Conservation (phyloP, 2,329 filamentous ascomycete species). For the Capronia epimyces region DNA sequence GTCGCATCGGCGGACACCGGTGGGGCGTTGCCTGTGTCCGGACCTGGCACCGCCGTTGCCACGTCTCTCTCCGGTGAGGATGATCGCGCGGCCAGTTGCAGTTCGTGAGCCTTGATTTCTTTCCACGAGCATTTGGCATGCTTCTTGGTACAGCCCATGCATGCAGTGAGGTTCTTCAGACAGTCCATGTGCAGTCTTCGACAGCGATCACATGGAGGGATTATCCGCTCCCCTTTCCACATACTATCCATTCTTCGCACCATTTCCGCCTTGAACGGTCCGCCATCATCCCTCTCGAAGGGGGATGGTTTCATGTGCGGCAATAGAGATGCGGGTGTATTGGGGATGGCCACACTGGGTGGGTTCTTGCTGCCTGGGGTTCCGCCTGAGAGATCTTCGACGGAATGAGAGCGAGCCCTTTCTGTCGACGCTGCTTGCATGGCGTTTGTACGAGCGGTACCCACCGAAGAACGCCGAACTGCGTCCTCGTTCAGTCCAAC, state of each 20-base stretch:
- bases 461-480: conserved; percentile 21
- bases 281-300: conserved; percentile 52
- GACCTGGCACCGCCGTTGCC: conserved; percentile 14
- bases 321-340: conserved; percentile 49
- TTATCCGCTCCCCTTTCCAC: conserved; percentile 65
- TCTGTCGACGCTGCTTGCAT: conserved; percentile 11
- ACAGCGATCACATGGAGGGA: conserved; percentile 81
- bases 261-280: conserved; percentile 60
- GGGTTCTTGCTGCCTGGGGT: conserved; percentile 27
- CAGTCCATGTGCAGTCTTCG: conserved; percentile 74
- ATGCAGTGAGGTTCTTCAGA: conserved; percentile 78
- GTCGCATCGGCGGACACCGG: conserved; percentile 13
- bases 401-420: conserved; percentile 20
- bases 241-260: conserved; percentile 70
- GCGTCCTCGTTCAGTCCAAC: conserved; percentile 32
- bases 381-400: conserved; percentile 17
- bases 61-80: conserved; percentile 26
- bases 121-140: conserved; percentile 86
- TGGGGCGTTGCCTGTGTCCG: conserved; percentile 2
- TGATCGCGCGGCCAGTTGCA: conserved; percentile 30
- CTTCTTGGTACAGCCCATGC: conserved; percentile 81
- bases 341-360: conserved; percentile 50
- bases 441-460: conserved; percentile 13
- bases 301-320: conserved; percentile 44
- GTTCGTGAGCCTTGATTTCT: conserved; percentile 68